Evolutionary conservation across 2,329 filamentous ascomycete genomes (phyloP).

Genomic region (Eutypella sp.): DNA sequence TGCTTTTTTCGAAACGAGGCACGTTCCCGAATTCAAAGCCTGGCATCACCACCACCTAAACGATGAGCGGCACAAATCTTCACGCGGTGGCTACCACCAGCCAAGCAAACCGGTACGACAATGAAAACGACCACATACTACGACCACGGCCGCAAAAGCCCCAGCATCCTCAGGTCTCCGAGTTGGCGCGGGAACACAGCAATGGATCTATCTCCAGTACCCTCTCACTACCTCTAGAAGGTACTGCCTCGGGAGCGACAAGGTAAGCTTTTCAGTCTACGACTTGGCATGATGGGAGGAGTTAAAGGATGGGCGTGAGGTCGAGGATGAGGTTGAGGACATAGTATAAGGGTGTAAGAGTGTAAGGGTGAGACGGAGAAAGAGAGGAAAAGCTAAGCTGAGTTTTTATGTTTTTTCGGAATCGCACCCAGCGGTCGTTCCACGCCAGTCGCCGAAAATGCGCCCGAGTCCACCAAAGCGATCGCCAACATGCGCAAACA

Average conservation of each 20-base stretch:
- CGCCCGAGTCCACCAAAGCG: conserved; percentile 84
- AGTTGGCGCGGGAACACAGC: conserved; percentile 38
- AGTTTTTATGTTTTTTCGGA: conserved; percentile 1
- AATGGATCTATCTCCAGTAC: conserved; percentile 32
- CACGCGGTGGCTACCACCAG: background rate
- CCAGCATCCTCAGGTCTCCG: conserved; percentile 42
- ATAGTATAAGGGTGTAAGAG: too few species aligned
- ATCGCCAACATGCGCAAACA: conserved; percentile 82
- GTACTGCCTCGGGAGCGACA: conserved; percentile 36
- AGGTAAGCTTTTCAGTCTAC: conserved; percentile 33
- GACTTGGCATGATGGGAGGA: background rate
- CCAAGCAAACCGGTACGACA: conserved; percentile 11
- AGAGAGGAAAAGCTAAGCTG: conserved; percentile 7
- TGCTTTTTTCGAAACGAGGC: background rate
- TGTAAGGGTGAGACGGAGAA: too few species aligned
- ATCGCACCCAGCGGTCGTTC: conserved; percentile 69
- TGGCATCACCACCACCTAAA: too few species aligned
- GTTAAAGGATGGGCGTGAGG: background rate
- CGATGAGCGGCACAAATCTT: background rate
- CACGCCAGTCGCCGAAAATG: conserved; percentile 81
- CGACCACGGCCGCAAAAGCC: conserved; percentile 48
- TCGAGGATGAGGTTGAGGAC: too few species aligned
- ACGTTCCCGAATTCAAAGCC: background rate
- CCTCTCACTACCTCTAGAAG: conserved; percentile 30
- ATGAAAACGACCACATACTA: conserved; percentile 37